These are phyloP conservation scores for Xylaria acuta DNA, from an alignment of 495 filamentous ascomycete species.

Conservation along the genomic window DNA sequence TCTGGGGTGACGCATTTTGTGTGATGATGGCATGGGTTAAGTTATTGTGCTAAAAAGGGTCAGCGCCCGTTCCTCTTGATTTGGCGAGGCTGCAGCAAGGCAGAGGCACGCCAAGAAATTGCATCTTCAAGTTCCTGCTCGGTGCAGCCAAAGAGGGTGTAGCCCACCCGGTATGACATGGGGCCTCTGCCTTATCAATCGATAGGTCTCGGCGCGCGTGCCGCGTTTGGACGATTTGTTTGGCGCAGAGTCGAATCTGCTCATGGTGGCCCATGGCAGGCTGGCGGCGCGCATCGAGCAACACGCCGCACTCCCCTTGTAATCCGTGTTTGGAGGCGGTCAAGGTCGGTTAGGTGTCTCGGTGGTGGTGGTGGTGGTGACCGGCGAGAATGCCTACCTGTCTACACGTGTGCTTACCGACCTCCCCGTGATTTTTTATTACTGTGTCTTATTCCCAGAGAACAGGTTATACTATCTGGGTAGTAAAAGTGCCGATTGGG, in stretches of 20 bases:
- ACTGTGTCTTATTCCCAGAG: not conserved
- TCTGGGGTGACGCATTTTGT: not conserved
- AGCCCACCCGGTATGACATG: not conserved
- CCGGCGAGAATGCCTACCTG: not conserved
- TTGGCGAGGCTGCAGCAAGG: slow-evolving; percentile 3
- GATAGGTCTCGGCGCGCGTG: slow-evolving; percentile 10
- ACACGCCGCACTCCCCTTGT: not conserved
- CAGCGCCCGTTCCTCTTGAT: not conserved
- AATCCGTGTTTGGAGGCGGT: slow-evolving; percentile 21
- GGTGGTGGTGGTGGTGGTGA: not conserved
- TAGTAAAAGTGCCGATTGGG: slow-evolving; percentile 21
- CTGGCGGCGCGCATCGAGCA: not conserved
- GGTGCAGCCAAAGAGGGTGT: not conserved
- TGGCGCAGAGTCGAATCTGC: slow-evolving; percentile 11
- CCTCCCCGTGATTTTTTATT: not conserved
- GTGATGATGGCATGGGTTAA: not conserved
- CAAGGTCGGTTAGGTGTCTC: slow-evolving; percentile 12
- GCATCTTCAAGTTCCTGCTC: not conserved
- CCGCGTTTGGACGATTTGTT: slow-evolving; percentile 20
- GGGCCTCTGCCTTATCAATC: slow-evolving; percentile 17
- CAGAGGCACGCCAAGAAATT: slow-evolving; percentile 3
- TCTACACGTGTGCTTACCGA: slow-evolving; percentile 1
- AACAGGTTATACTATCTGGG: not conserved
- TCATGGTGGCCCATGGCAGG: not conserved
- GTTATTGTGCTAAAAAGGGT: not conserved